phyloP scores from a whole-genome alignment of 2,329 filamentous ascomycete species.

The Fusarium haematococcum region DNA sequence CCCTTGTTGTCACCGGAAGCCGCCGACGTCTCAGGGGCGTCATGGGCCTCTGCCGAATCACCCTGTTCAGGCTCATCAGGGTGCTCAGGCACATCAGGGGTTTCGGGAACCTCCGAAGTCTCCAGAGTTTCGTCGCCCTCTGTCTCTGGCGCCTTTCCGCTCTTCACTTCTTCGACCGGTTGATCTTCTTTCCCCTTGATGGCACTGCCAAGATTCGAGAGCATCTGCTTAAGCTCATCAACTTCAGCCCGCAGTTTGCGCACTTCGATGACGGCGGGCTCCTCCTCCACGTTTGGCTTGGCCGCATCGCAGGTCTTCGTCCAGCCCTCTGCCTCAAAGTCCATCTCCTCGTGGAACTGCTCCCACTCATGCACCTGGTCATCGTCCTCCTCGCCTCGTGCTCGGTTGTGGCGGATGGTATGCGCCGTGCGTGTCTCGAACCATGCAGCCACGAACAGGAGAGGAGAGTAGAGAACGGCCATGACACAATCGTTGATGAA shows the following conservation, averaged over 20 bases:
- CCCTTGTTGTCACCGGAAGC: constrained; percentile 31
- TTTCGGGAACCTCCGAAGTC: constrained; percentile 24
- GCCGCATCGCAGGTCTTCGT: constrained; percentile 79
- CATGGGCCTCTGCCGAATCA: constrained; percentile 3
- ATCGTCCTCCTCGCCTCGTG: constrained; percentile 87
- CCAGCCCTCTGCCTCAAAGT: constrained; percentile 90
- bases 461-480: constrained; percentile 84
- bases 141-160: constrained; percentile 14
- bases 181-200: constrained; percentile 26
- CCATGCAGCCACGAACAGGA: constrained; percentile 82
- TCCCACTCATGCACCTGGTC: constrained; percentile 95
- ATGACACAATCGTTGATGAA: constrained; percentile 90
- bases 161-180: constrained; percentile 1
- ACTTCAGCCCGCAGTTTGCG: constrained; percentile 69
- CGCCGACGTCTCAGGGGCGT: constrained; percentile 21
- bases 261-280: constrained; percentile 79
- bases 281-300: constrained; percentile 84
- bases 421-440: constrained; percentile 75
- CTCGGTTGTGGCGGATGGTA: constrained; percentile 78
- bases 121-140: constrained; percentile 18
- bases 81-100: constrained; percentile 22
- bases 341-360: constrained; percentile 76
- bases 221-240: constrained; percentile 64
- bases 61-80: constrained; percentile 26
- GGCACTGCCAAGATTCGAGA: constrained; percentile 51